Conservation (phyloP, 1,284 basidiomycete genomes). For the Ustilago nuda region DNA sequence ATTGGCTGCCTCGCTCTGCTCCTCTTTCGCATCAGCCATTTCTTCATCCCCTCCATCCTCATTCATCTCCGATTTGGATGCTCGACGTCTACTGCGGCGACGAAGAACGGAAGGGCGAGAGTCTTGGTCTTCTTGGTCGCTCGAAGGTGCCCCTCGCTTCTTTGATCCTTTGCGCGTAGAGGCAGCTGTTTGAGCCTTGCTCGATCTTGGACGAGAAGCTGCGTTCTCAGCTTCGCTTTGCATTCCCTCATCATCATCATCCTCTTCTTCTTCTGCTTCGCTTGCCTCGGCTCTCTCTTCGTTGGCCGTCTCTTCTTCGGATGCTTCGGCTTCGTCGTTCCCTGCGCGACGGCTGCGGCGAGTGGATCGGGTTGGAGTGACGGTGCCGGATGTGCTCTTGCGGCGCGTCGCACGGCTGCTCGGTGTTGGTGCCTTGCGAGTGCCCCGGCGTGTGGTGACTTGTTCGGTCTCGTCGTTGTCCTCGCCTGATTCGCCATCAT, state of each 20-base stretch:
- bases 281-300: conserved; percentile 29
- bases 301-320: conserved; percentile 26
- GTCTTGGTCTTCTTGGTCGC: conserved; percentile 42
- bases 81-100: conserved; percentile 42
- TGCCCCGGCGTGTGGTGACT: conserved; percentile 31
- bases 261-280: conserved; percentile 18
- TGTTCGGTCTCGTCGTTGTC: conserved; percentile 56
- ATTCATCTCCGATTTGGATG: conserved; percentile 36
- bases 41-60: conserved; percentile 37
- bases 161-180: conserved; percentile 19
- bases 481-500: conserved; percentile 48
- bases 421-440: conserved; percentile 31
- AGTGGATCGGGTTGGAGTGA: conserved; percentile 38
- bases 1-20: conserved; percentile 35
- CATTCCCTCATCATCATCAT: conserved; percentile 31
- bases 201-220: conserved; percentile 13
- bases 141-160: conserved; percentile 35
- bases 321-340: conserved; percentile 24
- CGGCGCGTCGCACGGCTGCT: conserved; percentile 17
- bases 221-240: conserved; percentile 36
- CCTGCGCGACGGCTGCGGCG: conserved; percentile 36
- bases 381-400: conserved; percentile 39
- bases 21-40: conserved; percentile 43
- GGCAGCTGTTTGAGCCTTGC: conserved; percentile 17
- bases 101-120: conserved; percentile 39